A percentile compares a stretch with the other conserved stretches of the same genome.
Evolutionary conservation across 805 yeast genomes (phyloP).

Genomic region (Blastobotrys muscicola): DNA sequence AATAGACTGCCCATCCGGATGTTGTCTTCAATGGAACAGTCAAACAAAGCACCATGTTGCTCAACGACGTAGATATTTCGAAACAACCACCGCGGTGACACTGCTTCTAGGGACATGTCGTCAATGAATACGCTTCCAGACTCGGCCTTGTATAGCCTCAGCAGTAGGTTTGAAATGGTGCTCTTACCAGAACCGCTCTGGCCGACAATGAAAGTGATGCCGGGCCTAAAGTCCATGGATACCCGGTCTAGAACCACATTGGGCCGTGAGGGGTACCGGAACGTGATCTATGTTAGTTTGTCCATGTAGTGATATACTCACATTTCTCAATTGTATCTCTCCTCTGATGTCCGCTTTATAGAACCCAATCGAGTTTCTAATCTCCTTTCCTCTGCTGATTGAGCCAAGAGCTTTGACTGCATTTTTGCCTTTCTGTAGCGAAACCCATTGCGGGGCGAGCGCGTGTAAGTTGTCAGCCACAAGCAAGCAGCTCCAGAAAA

Average conservation of each 20-base stretch:
- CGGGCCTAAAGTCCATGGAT: constrained; percentile 36
- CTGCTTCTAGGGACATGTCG: constrained; percentile 35
- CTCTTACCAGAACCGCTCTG: constrained; percentile 93
- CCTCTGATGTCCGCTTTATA: constrained; percentile 12
- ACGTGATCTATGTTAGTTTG: constrained; percentile 25
- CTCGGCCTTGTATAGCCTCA: constrained; percentile 44
- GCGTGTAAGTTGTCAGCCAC: constrained; percentile 53
- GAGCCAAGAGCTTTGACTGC: constrained; percentile 35
- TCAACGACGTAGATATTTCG: constrained; percentile 64
- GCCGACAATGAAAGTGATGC: constrained; percentile 65
- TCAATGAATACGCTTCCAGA: constrained; percentile 54
- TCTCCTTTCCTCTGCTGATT: background rate
- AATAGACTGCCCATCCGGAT: constrained; percentile 40
- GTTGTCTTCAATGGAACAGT: constrained; percentile 54
- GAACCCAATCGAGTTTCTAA: constrained; percentile 19
- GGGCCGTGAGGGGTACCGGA: constrained; percentile 53
- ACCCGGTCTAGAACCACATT: constrained; percentile 40
- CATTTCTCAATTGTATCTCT: constrained; percentile 1
- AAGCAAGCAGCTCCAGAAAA: constrained; percentile 72
- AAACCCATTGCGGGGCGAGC: constrained; percentile 47
- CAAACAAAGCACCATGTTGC: constrained; percentile 59
- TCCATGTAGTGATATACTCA: constrained; percentile 2
- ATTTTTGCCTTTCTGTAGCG: constrained; percentile 62
- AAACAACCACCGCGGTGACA: constrained; percentile 45
- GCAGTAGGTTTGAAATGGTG: constrained; percentile 54